A percentile compares a stretch with the other conserved stretches of the same genome.
Conservation (phyloP, 148 eudicot genomes). For the Heliamphora exappendiculata region DNA sequence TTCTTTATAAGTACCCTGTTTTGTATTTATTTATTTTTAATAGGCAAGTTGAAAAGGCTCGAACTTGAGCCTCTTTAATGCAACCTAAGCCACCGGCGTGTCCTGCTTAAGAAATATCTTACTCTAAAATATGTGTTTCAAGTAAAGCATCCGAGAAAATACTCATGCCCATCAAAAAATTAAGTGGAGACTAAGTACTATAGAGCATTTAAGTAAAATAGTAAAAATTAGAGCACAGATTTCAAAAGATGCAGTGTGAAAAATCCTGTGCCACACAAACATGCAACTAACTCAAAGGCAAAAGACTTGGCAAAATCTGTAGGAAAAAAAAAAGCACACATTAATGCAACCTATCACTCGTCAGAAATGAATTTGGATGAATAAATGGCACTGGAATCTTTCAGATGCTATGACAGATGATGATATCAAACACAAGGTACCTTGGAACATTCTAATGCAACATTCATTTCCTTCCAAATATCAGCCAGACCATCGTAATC, state of each 20-base stretch:
- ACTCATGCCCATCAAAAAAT: not conserved
- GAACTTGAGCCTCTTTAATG: not conserved
- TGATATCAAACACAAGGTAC: constrained; percentile 26
- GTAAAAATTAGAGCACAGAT: not conserved
- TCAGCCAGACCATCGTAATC: constrained; percentile 56
- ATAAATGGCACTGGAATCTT: not conserved
- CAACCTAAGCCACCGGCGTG: not conserved
- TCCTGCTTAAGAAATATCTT: not conserved
- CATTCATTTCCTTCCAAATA: constrained; percentile 81
- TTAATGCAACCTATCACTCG: not conserved
- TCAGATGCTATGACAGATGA: not conserved
- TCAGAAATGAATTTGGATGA: not conserved
- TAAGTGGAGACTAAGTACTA: not conserved
- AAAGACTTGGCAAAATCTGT: not conserved
- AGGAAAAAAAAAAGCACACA: not conserved
- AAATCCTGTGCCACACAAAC: not conserved
- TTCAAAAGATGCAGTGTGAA: not conserved
- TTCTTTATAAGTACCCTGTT: not conserved
- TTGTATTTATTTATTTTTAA: no score
- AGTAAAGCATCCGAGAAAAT: not conserved
- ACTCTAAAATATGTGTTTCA: not conserved
- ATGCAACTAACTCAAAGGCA: not conserved
- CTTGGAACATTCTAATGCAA: constrained; percentile 77
- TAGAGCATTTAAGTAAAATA: not conserved
- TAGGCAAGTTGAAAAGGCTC: no score